These are phyloP conservation scores for Mortierella polycephala DNA, from an alignment of 371 early-diverging fungal species.

Conservation along the genomic window DNA sequence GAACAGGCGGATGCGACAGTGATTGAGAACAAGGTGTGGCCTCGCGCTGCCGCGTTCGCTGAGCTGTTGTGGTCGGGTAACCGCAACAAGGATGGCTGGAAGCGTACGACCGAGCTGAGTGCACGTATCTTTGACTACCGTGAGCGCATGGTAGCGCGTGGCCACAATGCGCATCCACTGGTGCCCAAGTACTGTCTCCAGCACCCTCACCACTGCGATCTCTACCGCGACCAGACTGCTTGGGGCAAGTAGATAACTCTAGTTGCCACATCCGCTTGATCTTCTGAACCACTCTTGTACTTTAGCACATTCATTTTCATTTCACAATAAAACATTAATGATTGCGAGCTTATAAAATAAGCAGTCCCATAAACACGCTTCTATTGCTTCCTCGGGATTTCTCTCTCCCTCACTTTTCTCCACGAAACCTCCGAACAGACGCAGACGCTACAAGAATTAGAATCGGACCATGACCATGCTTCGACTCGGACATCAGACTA, in stretches of 20 bases:
- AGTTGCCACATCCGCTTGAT: too few species aligned
- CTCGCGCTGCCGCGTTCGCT: slow-evolving; percentile 76
- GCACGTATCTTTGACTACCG: slow-evolving; percentile 81
- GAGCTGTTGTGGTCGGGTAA: slow-evolving; percentile 83
- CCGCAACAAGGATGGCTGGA: slow-evolving; percentile 62
- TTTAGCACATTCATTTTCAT: too few species aligned
- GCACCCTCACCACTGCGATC: slow-evolving; percentile 74
- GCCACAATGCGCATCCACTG: slow-evolving; percentile 72
- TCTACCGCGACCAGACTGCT: slow-evolving; percentile 41
- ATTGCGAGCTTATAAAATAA: too few species aligned
- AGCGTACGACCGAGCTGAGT: slow-evolving; percentile 70
- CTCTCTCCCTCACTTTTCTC: too few species aligned
- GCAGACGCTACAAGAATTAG: neutral
- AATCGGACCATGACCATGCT: slow-evolving; percentile 16
- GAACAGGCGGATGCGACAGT: slow-evolving; percentile 75
- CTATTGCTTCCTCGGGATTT: too few species aligned
- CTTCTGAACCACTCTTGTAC: too few species aligned
- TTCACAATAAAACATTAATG: too few species aligned
- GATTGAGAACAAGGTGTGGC: slow-evolving; percentile 79
- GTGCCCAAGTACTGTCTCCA: slow-evolving; percentile 78
- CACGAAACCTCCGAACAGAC: slow-evolving; percentile 1
- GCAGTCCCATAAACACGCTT: neutral
- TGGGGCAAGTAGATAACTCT: slow-evolving; percentile 31
- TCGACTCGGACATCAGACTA: slow-evolving; percentile 35
- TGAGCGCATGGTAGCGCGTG: slow-evolving; percentile 75